Base-by-base conservation (phyloP, 2,329 filamentous ascomycete species). In the Exophiala dermatitidis region DNA sequence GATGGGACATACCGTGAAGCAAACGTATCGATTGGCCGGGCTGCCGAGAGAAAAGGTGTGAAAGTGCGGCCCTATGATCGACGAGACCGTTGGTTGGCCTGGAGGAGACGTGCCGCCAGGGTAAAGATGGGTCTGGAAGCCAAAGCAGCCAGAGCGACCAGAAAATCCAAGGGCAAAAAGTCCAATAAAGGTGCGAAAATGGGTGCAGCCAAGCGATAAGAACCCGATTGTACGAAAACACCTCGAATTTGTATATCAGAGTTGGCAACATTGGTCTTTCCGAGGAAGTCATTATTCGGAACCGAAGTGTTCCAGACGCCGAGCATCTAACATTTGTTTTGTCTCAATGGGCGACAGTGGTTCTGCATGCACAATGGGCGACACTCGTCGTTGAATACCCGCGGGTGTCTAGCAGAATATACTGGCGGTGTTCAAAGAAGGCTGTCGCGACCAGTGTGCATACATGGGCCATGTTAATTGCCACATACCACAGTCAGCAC, bases 121-220 rank as follows among this genome's bases (percentile, higher is more conserved):
- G 74, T 73, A 60, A 71, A 74, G 63, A 71, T 68, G 59, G 56
- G 53, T 30, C 49, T 58, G 51, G 48, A 46, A n/a, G 53, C 60
- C 37, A 88, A 83, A 8, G 95, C 77, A 5, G 95, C 77, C 61
- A 86, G 77, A 3, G 85, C 84, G 64, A 93, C 73, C 37, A 76
- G 70, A 57, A 74, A 72, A 66, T 86, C 84, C 68, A 79, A 70
- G 6, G 85, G 80, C 67, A 94, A 95, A 45, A 62, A 61, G 47
- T 57, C 56, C n/a, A 60, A 53, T 41, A 62, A 60, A 54, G 58
- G 56, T n/a, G 55, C 33, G n/a, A 53, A 50, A 43, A 52, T 42
- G 51, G 46, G 40, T 57, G 53, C 43, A 58, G 50, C 44, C 38
- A 26, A 41, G 38, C 26, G 38, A 41, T 41, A 41, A 28, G 6